Evolutionary conservation across 441 rosid genomes (phyloP).

Genomic region (Jatropha multifida): DNA sequence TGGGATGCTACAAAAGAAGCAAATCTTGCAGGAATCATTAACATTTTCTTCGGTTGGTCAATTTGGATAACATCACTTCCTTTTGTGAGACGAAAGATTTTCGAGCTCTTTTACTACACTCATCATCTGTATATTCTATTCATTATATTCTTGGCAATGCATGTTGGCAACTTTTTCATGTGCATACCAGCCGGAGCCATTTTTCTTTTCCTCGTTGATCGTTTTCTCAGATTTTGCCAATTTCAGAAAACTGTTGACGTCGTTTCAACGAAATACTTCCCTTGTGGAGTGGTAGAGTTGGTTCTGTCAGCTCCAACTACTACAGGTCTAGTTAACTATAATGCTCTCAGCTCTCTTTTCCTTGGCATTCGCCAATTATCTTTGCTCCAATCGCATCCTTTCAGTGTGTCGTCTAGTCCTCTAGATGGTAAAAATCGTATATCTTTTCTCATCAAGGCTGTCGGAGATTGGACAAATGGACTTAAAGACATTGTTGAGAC

Average conservation of each 20-base stretch:
- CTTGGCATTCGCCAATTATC: slow-evolving; percentile 63
- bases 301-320: slow-evolving; percentile 35
- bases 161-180: too few relatives aligned
- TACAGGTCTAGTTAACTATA: slow-evolving; percentile 52
- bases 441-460: slow-evolving; percentile 42
- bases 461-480: slow-evolving; percentile 48
- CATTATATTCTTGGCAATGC: slow-evolving; percentile 13
- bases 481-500: slow-evolving; percentile 31
- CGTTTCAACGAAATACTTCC: slow-evolving; percentile 37
- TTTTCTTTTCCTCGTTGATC: too few relatives aligned
- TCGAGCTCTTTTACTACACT: slow-evolving; percentile 58
- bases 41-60: slow-evolving; percentile 31
- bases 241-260: too few relatives aligned
- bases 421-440: slow-evolving; percentile 40
- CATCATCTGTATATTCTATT: slow-evolving; percentile 51
- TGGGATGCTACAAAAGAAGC: slow-evolving; percentile 16
- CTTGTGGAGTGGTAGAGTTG: slow-evolving; percentile 45
- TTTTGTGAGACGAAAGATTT: slow-evolving; percentile 37
- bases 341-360: slow-evolving; percentile 73
- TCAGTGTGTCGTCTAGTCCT: slow-evolving; percentile 46
- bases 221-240: too few relatives aligned
- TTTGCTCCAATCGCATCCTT: slow-evolving; percentile 65
- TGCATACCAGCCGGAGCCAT: too few relatives aligned
- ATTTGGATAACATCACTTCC: slow-evolving; percentile 51
- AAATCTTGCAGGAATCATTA: slow-evolving; percentile 48